These are phyloP conservation scores for Davidsoniella eucalypti DNA, from an alignment of 2,329 filamentous ascomycete species.

Conservation along the genomic window DNA sequence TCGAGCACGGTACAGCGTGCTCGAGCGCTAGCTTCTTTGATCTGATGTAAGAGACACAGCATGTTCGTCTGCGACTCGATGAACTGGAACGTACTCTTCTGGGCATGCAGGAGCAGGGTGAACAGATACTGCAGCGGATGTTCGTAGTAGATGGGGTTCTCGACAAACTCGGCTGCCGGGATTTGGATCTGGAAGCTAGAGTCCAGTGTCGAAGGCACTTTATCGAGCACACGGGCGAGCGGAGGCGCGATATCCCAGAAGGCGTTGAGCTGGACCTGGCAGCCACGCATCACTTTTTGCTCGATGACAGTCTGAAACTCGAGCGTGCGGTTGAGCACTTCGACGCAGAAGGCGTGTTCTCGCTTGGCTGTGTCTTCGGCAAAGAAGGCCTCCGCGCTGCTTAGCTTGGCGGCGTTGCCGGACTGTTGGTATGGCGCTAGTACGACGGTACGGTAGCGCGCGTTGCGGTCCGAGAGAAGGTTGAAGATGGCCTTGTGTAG, in stretches of 20 bases:
- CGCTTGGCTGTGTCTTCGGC: slow-evolving; percentile 59
- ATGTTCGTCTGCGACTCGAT: slow-evolving; percentile 90
- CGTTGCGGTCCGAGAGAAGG: slow-evolving; percentile 67
- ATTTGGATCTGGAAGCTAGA: slow-evolving; percentile 55
- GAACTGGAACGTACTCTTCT: slow-evolving; percentile 90
- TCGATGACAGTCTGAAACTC: slow-evolving; percentile 68
- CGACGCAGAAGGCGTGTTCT: slow-evolving; percentile 51
- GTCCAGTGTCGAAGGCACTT: slow-evolving; percentile 46
- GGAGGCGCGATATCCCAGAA: slow-evolving; percentile 97
- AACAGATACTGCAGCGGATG: slow-evolving; percentile 87
- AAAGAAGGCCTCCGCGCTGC: slow-evolving; percentile 69
- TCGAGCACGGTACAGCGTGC: slow-evolving; percentile 53
- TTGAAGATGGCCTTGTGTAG: slow-evolving; percentile 77
- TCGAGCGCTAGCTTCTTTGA: slow-evolving; percentile 60
- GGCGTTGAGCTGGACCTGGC: slow-evolving; percentile 79
- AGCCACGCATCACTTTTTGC: slow-evolving; percentile 68
- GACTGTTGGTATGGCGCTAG: slow-evolving; percentile 62
- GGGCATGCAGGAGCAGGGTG: slow-evolving; percentile 66
- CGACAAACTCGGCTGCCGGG: slow-evolving; percentile 60
- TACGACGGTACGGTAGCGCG: slow-evolving; percentile 72
- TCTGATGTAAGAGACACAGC: slow-evolving; percentile 77
- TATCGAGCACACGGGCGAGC: slow-evolving; percentile 60
- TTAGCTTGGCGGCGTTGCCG: slow-evolving; percentile 62
- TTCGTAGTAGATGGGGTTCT: slow-evolving; percentile 66
- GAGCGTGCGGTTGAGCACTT: slow-evolving; percentile 55